These are phyloP conservation scores for Alectoria sarmentosa DNA, from an alignment of 495 filamentous ascomycete species.

Conservation along the genomic window DNA sequence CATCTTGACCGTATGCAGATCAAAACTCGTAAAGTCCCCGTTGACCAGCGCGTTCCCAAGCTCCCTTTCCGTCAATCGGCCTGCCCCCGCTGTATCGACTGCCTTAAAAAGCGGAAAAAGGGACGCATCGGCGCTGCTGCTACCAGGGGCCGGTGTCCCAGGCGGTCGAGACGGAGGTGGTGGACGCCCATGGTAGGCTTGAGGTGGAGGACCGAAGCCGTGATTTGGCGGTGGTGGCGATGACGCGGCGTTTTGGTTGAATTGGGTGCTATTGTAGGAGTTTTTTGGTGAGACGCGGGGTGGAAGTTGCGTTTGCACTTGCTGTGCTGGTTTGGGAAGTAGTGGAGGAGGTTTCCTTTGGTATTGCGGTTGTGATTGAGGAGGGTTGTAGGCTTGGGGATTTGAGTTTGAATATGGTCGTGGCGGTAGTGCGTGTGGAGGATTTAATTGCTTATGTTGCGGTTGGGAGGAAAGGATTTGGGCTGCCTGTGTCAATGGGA, in stretches of 20 bases:
- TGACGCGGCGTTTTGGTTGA: conserved; percentile 32
- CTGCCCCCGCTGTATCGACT: conserved; percentile 77
- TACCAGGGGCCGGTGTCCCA: conserved; percentile 49
- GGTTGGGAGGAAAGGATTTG: conserved; percentile 44
- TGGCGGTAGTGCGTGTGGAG: conserved; percentile 25
- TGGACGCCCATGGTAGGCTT: conserved; percentile 43
- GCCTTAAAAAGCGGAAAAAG: conserved; percentile 84
- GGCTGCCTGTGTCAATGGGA: conserved; percentile 39
- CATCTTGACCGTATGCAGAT: conserved; percentile 93
- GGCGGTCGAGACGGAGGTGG: conserved; percentile 55
- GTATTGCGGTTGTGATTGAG: conserved; percentile 21
- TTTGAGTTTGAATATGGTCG: conserved; percentile 29
- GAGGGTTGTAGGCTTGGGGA: conserved; percentile 28
- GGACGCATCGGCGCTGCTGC: conserved; percentile 54
- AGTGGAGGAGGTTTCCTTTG: conserved; percentile 31
- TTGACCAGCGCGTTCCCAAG: conserved; percentile 91
- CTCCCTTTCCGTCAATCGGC: conserved; percentile 78
- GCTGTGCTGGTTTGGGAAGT: conserved; percentile 15
- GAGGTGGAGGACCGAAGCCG: conserved; percentile 49
- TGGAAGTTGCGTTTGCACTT: conserved; percentile 24
- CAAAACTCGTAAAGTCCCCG: conserved; percentile 89
- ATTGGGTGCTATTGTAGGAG: conserved; percentile 33
- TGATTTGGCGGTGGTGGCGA: conserved; percentile 55
- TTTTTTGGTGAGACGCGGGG: conserved; percentile 32
- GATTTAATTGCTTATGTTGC: conserved; percentile 26